Evolutionary conservation across 192 early-diverging fungal species (phyloP).

Genomic region (Irineochytrium annulatum): DNA sequence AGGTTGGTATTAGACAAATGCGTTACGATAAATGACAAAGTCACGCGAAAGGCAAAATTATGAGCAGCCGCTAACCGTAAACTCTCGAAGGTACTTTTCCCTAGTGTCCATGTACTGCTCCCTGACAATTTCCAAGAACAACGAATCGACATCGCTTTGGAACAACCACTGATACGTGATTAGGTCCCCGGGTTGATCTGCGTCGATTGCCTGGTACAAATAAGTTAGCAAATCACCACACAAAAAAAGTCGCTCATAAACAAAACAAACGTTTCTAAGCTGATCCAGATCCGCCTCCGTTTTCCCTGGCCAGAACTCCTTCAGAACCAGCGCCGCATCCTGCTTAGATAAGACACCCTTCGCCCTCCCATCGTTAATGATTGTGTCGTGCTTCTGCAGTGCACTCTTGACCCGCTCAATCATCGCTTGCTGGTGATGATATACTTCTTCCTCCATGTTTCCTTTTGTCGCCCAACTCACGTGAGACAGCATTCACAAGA

Average conservation of each 20-base stretch:
- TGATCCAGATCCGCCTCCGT: conserved; percentile 25
- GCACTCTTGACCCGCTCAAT: conserved; percentile 39
- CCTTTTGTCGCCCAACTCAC: too few species aligned
- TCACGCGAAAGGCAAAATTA: background rate
- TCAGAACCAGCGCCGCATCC: conserved; percentile 14
- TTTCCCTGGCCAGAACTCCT: conserved; percentile 38
- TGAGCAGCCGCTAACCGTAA: conserved; percentile 18
- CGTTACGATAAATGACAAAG: background rate
- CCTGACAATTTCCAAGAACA: conserved; percentile 41
- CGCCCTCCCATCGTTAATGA: conserved; percentile 26
- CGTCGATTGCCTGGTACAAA: conserved; percentile 35
- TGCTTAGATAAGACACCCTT: conserved; percentile 31
- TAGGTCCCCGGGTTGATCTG: conserved; percentile 39
- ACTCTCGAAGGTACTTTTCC: conserved; percentile 21
- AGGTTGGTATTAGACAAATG: background rate
- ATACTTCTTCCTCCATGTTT: conserved; percentile 34
- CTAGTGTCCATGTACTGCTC: conserved; percentile 40
- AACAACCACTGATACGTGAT: conserved; percentile 46
- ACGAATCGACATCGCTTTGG: conserved; percentile 30
- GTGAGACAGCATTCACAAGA: too few species aligned
- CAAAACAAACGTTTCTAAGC: conserved; percentile 29
- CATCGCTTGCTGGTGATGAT: conserved; percentile 30
- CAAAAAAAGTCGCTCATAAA: background rate
- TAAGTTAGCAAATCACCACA: background rate
- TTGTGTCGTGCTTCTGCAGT: conserved; percentile 39